Conservation (phyloP, 176 grass and related monocot genomes). For the sorghum (Sorghum bicolor) region DNA sequence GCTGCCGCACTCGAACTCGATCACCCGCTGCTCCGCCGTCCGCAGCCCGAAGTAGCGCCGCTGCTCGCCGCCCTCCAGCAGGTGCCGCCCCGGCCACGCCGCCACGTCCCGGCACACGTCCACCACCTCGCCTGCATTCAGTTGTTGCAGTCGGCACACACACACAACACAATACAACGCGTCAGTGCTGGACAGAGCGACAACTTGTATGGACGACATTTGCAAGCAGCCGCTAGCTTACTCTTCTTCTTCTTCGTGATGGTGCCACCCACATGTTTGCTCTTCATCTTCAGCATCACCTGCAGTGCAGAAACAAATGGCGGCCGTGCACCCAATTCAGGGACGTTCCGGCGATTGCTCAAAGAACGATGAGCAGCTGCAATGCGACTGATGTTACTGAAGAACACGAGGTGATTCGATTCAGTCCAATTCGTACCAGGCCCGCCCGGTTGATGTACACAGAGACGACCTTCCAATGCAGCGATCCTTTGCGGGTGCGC, state of each 20-base stretch:
- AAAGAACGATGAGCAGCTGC: no score
- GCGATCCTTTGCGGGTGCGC: slow-evolving; percentile 83
- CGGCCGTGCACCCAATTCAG: neutral
- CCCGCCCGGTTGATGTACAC: slow-evolving; percentile 80
- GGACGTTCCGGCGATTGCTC: no score
- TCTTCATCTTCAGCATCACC: slow-evolving; percentile 99
- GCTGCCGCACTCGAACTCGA: slow-evolving; percentile 86
- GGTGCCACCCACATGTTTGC: slow-evolving; percentile 70
- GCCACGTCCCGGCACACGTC: slow-evolving; percentile 85
- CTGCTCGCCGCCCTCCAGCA: slow-evolving; percentile 71
- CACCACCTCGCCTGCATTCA: slow-evolving; percentile 55
- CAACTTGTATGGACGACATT: no score
- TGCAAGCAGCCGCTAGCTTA: no score
- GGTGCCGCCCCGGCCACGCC: slow-evolving; percentile 86
- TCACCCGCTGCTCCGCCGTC: slow-evolving; percentile 80
- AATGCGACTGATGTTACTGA: no score
- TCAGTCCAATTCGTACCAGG: slow-evolving; percentile 34
- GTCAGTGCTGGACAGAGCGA: no score
- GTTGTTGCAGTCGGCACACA: neutral
- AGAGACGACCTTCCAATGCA: slow-evolving; percentile 88
- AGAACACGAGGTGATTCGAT: neutral
- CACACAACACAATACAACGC: no score
- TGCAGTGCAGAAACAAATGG: neutral
- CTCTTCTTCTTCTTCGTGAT: slow-evolving; percentile 99
- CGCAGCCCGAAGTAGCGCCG: slow-evolving; percentile 88